Percentiles rank a stretch among this genome's conserved stretches.
Evolutionary conservation across 768 basidiomycete species (phyloP).

Genomic region (Suillus sp.): DNA sequence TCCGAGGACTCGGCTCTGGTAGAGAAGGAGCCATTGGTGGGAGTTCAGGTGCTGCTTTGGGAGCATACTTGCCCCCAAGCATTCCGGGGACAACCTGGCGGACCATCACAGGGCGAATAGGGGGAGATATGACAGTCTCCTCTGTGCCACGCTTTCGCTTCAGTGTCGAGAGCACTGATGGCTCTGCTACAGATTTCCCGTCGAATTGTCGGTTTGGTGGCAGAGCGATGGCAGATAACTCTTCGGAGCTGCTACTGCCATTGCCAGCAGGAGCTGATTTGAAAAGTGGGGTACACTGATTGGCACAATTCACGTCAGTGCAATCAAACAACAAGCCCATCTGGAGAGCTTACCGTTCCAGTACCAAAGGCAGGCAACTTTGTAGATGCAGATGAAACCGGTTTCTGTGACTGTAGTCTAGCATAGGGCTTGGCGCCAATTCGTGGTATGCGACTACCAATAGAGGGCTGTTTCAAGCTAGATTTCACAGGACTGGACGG

Average conservation of each 20-base stretch:
- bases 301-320: neutral
- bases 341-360: neutral
- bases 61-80: slow-evolving; percentile 31
- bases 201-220: slow-evolving; percentile 1
- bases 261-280: slow-evolving; percentile 17
- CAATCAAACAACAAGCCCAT: neutral
- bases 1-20: slow-evolving; percentile 23
- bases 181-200: slow-evolving; percentile 3
- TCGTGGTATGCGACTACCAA: slow-evolving; percentile 62
- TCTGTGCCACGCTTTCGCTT: slow-evolving; percentile 36
- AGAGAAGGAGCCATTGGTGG: slow-evolving; percentile 9
- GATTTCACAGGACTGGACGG: slow-evolving; percentile 40
- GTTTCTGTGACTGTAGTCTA: slow-evolving; percentile 32
- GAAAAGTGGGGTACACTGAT: slow-evolving; percentile 18
- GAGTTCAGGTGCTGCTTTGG: slow-evolving; percentile 20
- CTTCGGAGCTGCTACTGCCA: slow-evolving; percentile 18
- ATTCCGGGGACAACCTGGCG: slow-evolving; percentile 42
- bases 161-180: slow-evolving; percentile 21
- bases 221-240: slow-evolving; percentile 11
- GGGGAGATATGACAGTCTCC: slow-evolving; percentile 14
- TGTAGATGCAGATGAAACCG: neutral
- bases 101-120: slow-evolving; percentile 32
- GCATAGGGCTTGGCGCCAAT: slow-evolving; percentile 61
- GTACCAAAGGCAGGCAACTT: slow-evolving; percentile 9
- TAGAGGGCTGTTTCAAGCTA: slow-evolving; percentile 46